phyloP scores from a whole-genome alignment of 106 monocot species.

The Allium sativum region DNA sequence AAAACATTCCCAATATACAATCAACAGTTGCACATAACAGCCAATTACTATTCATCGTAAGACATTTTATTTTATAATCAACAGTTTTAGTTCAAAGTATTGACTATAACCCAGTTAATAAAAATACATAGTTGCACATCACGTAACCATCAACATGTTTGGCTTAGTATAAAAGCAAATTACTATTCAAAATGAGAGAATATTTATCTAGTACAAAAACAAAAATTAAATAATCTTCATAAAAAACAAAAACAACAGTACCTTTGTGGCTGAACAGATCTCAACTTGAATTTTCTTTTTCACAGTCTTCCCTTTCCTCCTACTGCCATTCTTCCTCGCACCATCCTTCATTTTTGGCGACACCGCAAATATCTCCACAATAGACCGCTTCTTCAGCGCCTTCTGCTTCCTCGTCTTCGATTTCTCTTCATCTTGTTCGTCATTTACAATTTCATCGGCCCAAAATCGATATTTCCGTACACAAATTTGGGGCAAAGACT shows the following conservation, averaged over 20 bases:
- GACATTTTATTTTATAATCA: too few species aligned
- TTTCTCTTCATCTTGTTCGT: not conserved
- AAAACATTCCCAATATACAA: too few species aligned
- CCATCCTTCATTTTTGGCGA: conserved; percentile 23
- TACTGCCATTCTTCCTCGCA: not conserved
- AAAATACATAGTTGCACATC: too few species aligned
- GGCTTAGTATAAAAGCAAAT: not conserved
- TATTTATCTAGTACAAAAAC: not conserved
- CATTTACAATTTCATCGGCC: conserved; percentile 10
- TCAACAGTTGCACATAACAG: too few species aligned
- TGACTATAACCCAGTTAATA: too few species aligned
- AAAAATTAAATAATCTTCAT: too few species aligned
- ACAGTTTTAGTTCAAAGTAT: too few species aligned
- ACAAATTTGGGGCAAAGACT: conserved; percentile 7
- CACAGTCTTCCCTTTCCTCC: not conserved
- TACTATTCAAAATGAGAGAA: not conserved
- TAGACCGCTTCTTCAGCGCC: conserved; percentile 46
- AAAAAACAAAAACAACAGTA: conserved; percentile 8
- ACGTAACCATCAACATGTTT: too few species aligned
- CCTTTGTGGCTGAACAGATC: conserved; percentile 20
- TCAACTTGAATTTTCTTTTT: conserved; percentile 13
- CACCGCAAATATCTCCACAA: conserved; percentile 42
- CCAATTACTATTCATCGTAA: too few species aligned
- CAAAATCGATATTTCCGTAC: conserved; percentile 17
- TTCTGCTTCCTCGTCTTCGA: conserved; percentile 8